Conservation (phyloP, 1,284 basidiomycete species). For the Takashimella tepidaria region DNA sequence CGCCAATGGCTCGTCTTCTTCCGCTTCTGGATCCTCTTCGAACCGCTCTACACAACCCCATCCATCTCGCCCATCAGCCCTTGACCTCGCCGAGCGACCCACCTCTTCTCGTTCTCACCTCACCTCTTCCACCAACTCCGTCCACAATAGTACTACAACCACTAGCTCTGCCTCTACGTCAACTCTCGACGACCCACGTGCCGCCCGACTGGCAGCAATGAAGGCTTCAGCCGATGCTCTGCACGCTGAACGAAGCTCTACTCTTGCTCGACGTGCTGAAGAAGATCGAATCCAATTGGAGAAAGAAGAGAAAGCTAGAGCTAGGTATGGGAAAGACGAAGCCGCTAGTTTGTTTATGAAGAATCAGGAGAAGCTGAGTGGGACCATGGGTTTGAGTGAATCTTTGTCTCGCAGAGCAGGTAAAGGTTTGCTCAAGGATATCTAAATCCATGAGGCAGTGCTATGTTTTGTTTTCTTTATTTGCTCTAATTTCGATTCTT, state of each 20-base stretch:
- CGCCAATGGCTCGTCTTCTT: not conserved
- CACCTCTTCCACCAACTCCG: slow-evolving; percentile 5
- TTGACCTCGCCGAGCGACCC: slow-evolving; percentile 26
- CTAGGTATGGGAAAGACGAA: slow-evolving; percentile 39
- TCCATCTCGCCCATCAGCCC: slow-evolving; percentile 18
- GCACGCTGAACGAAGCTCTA: slow-evolving; percentile 28
- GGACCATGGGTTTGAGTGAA: slow-evolving; percentile 40
- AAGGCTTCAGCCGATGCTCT: slow-evolving; percentile 62
- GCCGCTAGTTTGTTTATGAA: slow-evolving; percentile 42
- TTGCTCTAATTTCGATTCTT: too few species aligned
- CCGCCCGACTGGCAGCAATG: slow-evolving; percentile 83
- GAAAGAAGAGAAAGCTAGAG: slow-evolving; percentile 32
- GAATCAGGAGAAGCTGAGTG: slow-evolving; percentile 34
- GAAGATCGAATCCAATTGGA: slow-evolving; percentile 32
- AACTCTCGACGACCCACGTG: slow-evolving; percentile 59
- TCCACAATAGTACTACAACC: too few species aligned
- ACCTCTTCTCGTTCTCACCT: slow-evolving; percentile 17
- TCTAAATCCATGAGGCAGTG: slow-evolving; percentile 19
- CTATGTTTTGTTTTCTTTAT: too few species aligned
- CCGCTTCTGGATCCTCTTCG: slow-evolving; percentile 10
- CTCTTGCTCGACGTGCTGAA: slow-evolving; percentile 32
- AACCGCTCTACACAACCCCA: not conserved
- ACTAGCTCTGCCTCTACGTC: slow-evolving; percentile 3
- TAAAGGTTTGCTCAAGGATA: slow-evolving; percentile 41
- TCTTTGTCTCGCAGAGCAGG: slow-evolving; percentile 40